Evolutionary conservation across 176 grass and related monocot species (phyloP), one percentile per base, ranked within the genome.

Genomic region (Bromus sterilis): DNA sequence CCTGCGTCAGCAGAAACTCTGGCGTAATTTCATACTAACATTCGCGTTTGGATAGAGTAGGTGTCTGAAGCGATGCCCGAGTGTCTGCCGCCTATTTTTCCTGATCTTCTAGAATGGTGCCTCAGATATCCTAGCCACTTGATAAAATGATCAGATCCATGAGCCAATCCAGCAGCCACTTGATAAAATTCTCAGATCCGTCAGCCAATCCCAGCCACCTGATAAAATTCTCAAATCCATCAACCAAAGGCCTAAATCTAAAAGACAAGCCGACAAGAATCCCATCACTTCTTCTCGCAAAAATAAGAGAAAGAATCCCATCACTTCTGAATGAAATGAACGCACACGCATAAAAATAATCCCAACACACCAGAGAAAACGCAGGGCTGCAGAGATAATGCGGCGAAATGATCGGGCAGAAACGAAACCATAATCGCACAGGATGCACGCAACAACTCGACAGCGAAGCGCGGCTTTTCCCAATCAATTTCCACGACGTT

Each of bases 361-460:
- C 68, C 25, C 35, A 24, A 21, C 33, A 7, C 66, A 9, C 9
- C 23, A 6, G 24, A 73, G 36, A 82, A 78, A 24, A 65, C 40
- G 12, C 55, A 64, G 78, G 62, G 80, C 55, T 71, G n/a, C 82
- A 14, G 80, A 82, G 78, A 86, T 78, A 61, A 53, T 82, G 88
- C 74, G 73, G 75, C 83, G 71, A 74, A 49, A 49, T 61, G 83
- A 74, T 66, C 65, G 46, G 46, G 64, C 84, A 16, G 57, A 74
- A 56, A 78, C 66, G 61, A 86, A n/a, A n/a, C 4, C 74, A 26
- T 71, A 41, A 77, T 64, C 36, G 56, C 31, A 63, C 43, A 64
- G 71, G 31, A 39, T 74, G 68, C 72, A 86, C 26, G 79, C 66
- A 68, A 61, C 83, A 75, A 83, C 79, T 89, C 83, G 78, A 89